Conservation (phyloP, 495 filamentous ascomycete genomes). For the Sphaerosporella brunnea region DNA sequence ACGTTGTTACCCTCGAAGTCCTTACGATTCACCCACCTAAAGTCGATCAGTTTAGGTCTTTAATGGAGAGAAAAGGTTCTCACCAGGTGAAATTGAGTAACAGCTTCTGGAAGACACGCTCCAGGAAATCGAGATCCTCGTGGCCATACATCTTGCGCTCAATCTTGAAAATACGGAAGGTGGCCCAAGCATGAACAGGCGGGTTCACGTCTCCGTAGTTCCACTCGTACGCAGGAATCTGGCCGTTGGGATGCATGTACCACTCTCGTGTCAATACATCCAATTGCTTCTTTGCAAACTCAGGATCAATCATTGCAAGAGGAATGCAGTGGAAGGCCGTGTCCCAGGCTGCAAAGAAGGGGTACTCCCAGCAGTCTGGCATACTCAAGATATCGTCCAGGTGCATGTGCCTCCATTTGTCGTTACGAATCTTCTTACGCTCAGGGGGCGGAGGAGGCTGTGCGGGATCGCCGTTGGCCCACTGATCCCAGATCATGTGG, state of each 20-base stretch:
- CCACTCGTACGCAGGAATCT: conserved; percentile 78
- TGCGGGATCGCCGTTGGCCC: conserved; percentile 62
- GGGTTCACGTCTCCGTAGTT: conserved; percentile 97
- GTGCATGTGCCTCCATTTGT: conserved; percentile 81
- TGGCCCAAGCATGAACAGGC: conserved; percentile 89
- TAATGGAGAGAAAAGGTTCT: conserved; percentile 36
- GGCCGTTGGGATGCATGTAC: conserved; percentile 98
- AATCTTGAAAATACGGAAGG: conserved; percentile 91
- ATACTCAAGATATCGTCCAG: conserved; percentile 90
- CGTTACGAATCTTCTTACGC: conserved; percentile 66
- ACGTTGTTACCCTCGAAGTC: conserved; percentile 87
- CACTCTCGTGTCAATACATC: conserved; percentile 90
- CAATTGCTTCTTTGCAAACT: conserved; percentile 93
- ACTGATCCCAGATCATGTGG: conserved; percentile 91
- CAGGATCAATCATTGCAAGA: conserved; percentile 88
- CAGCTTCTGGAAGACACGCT: conserved; percentile 91
- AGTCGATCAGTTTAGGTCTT: conserved; percentile 9
- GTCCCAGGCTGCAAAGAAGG: conserved; percentile 96
- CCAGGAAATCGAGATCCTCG: conserved; percentile 85
- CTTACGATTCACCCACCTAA: conserved; percentile 78
- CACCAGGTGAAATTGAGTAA: conserved; percentile 97
- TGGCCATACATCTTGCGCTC: conserved; percentile 92
- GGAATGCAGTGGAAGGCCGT: conserved; percentile 93
- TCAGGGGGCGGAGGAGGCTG: conserved; percentile 66
- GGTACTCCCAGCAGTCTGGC: conserved; percentile 98